Evolutionary conservation across 2,329 filamentous ascomycete genomes (phyloP), one percentile per base, ranked within the genome.

Genomic region (Colletotrichum sojae): DNA sequence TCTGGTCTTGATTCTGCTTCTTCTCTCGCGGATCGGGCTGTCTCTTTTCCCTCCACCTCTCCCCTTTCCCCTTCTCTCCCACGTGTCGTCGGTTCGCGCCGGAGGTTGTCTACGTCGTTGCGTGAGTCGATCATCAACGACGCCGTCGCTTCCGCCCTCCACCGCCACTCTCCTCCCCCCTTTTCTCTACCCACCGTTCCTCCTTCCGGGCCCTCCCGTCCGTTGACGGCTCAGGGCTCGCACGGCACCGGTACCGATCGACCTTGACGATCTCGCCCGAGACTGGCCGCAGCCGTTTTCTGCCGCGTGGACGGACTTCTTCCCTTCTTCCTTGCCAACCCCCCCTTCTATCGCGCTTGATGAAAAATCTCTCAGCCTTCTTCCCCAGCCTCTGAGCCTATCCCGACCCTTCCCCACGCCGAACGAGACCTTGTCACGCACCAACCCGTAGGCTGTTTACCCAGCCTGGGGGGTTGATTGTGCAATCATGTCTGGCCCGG

Each of bases 401-500:
- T 31, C 40, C 43, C 48, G 16, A 12, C 12, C 45, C 20, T n/a
- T 9, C 22, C n/a, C 12, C 27, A 20, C 36, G 25, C 31, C 53
- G 15, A 46, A 39, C 43, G 52, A 48, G 53, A 45, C n/a, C 48
- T 45, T 63, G 57, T 39, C 27, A 31, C 57, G 27, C 64, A 49
- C 39, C 52, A 36, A 36, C 31, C 31, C 9, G 18, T 36, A 22
- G 58, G 53, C 67, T 70, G 52, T 68, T 18, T 6, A 39, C 16
- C 31, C 64, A 58, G 63, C 46, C 64, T 46, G 58, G 45, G 45
- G 67, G 46, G 57, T 59, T 51, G 46, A 39, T 40, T 46, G 64
- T 49, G 62, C 49, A 27, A 54, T 54, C 49, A 73, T 70, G 71
- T 69, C 71, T 51, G 66, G 73, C 51, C 72, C 62, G 67, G 74